Conservation (phyloP, 768 basidiomycete genomes). For the Lepiota brunneoincarnata region DNA sequence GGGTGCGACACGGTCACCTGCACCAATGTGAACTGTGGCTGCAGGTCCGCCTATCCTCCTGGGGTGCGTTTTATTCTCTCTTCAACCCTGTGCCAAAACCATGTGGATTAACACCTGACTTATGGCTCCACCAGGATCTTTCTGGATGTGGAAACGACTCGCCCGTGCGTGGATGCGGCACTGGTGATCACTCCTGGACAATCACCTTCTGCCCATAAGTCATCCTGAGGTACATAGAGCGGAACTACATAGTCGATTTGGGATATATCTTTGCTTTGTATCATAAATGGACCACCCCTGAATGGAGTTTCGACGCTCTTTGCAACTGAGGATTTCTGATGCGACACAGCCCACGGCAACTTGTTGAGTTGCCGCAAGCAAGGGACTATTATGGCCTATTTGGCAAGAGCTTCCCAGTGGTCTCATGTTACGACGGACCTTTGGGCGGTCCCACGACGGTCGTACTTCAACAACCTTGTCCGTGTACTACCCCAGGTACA, state of each 20-base stretch:
- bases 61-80: constrained; percentile 22
- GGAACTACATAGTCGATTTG: neutral
- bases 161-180: constrained; percentile 33
- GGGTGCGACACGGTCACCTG: constrained; percentile 39
- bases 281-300: too few relatives aligned
- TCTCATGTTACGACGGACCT: constrained; percentile 11
- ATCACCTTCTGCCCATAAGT: constrained; percentile 31
- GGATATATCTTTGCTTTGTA: too few relatives aligned
- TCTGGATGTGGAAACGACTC: constrained; percentile 36
- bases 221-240: neutral
- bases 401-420: neutral
- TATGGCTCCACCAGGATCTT: constrained; percentile 23
- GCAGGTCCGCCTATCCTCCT: constrained; percentile 28
- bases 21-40: constrained; percentile 34
- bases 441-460: constrained; percentile 11
- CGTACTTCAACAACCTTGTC: constrained; percentile 14
- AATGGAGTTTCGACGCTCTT: too few relatives aligned
- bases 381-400: constrained; percentile 8
- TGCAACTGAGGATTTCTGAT: too few relatives aligned
- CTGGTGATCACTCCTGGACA: constrained; percentile 31
- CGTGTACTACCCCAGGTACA: constrained; percentile 29
- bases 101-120: neutral
- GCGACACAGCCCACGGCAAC: neutral
- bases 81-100: neutral
- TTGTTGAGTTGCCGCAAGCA: neutral